phyloP scores from a whole-genome alignment of 2,329 filamentous ascomycete species.

The Aspergillus spinulosporus region DNA sequence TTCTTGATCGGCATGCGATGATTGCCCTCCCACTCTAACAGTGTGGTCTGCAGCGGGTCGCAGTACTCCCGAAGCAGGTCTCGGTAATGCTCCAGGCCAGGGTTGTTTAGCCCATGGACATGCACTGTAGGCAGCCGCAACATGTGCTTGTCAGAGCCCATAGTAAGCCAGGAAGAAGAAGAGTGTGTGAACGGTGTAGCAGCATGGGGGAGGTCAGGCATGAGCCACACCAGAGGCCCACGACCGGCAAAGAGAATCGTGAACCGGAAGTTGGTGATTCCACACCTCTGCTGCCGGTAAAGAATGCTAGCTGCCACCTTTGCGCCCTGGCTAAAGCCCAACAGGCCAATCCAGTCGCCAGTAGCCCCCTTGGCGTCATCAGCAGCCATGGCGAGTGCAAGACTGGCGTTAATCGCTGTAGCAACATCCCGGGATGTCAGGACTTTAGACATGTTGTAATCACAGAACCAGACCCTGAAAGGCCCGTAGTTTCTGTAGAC shows the following conservation, averaged over 20 bases:
- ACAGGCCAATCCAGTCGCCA: conserved; percentile 59
- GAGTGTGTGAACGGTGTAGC: conserved; percentile 1
- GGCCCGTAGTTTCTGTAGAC: conserved; percentile 68
- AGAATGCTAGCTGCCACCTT: conserved; percentile 62
- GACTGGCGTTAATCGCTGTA: conserved; percentile 38
- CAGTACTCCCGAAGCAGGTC: conserved; percentile 51
- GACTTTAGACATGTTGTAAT: conserved; percentile 42
- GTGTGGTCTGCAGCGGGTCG: conserved; percentile 49
- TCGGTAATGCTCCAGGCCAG: conserved; percentile 21
- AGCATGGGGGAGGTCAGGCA: conserved; percentile 40
- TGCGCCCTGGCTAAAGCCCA: conserved; percentile 68
- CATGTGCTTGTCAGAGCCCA: not conserved
- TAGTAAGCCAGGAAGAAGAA: not conserved
- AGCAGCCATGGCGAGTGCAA: conserved; percentile 45
- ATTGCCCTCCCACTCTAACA: conserved; percentile 70
- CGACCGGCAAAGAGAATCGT: conserved; percentile 63
- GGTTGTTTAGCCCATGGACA: conserved; percentile 64
- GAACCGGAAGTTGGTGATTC: conserved; percentile 55
- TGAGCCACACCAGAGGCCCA: conserved; percentile 54
- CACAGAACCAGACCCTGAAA: conserved; percentile 65
- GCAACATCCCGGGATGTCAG: conserved; percentile 37
- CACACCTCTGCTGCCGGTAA: conserved; percentile 56
- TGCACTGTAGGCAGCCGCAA: conserved; percentile 64
- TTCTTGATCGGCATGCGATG: conserved; percentile 71
- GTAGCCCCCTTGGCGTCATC: conserved; percentile 52